Percentiles rank a stretch among this genome's conserved stretches.
phyloP scores from a whole-genome alignment of 495 filamentous ascomycete genomes.

The Immersiella caudata region DNA sequence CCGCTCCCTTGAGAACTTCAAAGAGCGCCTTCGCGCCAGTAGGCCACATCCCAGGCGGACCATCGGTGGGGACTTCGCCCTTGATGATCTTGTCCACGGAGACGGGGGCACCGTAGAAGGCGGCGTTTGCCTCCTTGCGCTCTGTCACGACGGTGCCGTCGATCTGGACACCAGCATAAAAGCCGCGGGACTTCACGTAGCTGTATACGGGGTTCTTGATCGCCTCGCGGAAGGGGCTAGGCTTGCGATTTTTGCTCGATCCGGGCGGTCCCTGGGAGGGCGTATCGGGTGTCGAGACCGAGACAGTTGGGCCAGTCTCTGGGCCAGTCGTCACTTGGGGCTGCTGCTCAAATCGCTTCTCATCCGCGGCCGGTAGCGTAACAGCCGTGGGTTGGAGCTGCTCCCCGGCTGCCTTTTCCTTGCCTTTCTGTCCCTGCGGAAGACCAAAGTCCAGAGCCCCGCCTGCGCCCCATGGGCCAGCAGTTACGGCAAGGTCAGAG shows the following conservation, averaged over 20 bases:
- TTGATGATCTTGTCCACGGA: constrained; percentile 66
- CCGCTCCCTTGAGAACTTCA: constrained; percentile 34
- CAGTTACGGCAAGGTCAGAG: constrained; percentile 71
- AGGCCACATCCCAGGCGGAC: constrained; percentile 33
- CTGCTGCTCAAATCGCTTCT: not conserved
- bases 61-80: constrained; percentile 55
- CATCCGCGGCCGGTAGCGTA: not conserved
- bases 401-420: constrained; percentile 19
- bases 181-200: constrained; percentile 79
- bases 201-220: constrained; percentile 66
- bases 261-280: not conserved
- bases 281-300: not conserved
- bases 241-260: constrained; percentile 22
- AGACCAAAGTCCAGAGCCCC: constrained; percentile 62
- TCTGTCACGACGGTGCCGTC: constrained; percentile 80
- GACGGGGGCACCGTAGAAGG: constrained; percentile 69
- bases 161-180: constrained; percentile 76
- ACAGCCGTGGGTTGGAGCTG: constrained; percentile 7
- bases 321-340: not conserved
- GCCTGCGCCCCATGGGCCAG: constrained; percentile 73
- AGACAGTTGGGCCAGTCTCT: not conserved
- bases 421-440: constrained; percentile 26
- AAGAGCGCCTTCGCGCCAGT: constrained; percentile 27
- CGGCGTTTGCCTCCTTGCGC: constrained; percentile 77
- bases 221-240: constrained; percentile 33